phyloP scores from a whole-genome alignment of 2,329 filamentous ascomycete genomes.

The Graphilbum sp. region DNA sequence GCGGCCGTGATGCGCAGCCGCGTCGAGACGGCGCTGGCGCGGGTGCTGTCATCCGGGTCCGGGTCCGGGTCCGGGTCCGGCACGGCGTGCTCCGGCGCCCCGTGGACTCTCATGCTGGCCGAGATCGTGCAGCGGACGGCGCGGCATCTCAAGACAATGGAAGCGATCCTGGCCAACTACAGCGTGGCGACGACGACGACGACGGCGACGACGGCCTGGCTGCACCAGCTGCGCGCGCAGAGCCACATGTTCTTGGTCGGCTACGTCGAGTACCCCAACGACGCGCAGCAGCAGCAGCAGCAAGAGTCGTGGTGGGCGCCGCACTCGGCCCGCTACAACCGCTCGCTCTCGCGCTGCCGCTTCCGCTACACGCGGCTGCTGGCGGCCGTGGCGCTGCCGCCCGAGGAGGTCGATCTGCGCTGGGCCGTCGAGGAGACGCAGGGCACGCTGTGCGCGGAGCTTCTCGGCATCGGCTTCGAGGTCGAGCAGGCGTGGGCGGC shows the following conservation, averaged over 20 bases:
- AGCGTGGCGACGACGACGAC: conserved; percentile 8
- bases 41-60: conserved; percentile 9
- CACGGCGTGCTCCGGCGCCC: conserved; percentile 22
- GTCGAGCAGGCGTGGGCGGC: conserved; percentile 23
- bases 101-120: conserved; percentile 24
- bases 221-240: conserved; percentile 17
- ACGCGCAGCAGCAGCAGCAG: not conserved
- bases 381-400: conserved; percentile 13
- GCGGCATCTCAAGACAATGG: conserved; percentile 16
- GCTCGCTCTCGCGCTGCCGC: conserved; percentile 23
- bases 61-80: not conserved
- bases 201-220: conserved; percentile 15
- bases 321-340: conserved; percentile 17
- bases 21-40: conserved; percentile 16
- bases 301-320: conserved; percentile 19
- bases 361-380: conserved; percentile 23
- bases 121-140: conserved; percentile 25
- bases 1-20: conserved; percentile 17
- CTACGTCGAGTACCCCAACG: conserved; percentile 26
- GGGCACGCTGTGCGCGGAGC: conserved; percentile 21
- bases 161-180: conserved; percentile 11
- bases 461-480: conserved; percentile 24
- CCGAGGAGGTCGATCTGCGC: conserved; percentile 20
- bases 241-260: conserved; percentile 27
- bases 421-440: conserved; percentile 24